Evolutionary conservation across 2,329 filamentous ascomycete species (phyloP).

Genomic region (Fusarium camptoceras): DNA sequence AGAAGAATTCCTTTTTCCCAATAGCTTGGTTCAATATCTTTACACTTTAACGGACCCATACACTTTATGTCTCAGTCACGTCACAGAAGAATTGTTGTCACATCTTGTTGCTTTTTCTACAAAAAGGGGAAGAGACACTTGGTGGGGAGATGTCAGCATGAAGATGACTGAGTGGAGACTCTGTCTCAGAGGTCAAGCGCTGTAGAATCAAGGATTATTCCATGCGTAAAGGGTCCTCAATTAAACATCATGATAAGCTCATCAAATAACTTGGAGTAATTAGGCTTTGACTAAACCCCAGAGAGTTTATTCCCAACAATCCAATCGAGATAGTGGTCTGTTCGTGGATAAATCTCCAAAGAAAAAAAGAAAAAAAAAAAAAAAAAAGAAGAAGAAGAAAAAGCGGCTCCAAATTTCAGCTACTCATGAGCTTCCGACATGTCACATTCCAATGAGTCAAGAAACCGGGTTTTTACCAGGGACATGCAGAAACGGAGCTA

Average conservation of each 20-base stretch:
- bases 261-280: not conserved
- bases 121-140: not conserved
- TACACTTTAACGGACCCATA: not conserved
- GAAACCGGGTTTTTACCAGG: not conserved
- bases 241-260: not conserved
- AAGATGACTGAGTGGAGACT: not conserved
- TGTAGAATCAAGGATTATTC: not conserved
- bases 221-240: not conserved
- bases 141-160: not conserved
- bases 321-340: not conserved
- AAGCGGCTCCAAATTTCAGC: too few relatives aligned
- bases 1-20: not conserved
- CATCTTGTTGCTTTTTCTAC: not conserved
- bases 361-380: not conserved
- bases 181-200: not conserved
- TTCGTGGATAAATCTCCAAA: not conserved
- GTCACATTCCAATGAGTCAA: not conserved
- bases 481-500: not conserved
- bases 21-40: not conserved
- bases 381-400: not conserved
- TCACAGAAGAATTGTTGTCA: accelerated
- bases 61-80: not conserved
- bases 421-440: not conserved
- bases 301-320: not conserved
- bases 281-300: not conserved